Conservation (phyloP, 768 basidiomycete genomes). For the Podaxis pistillaris region DNA sequence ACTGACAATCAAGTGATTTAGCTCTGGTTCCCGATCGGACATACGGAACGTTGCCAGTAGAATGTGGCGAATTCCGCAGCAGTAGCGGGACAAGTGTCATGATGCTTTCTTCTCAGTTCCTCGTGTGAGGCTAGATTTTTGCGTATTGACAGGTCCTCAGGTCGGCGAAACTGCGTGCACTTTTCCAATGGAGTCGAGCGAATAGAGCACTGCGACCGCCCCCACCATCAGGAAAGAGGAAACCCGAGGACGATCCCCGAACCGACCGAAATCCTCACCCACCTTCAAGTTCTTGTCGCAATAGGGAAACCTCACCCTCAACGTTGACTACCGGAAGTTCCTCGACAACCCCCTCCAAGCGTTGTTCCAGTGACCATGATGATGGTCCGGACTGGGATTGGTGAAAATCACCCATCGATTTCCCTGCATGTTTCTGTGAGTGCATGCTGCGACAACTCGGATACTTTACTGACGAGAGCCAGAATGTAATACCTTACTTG, state of each 20-base stretch:
- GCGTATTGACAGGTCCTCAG: background rate
- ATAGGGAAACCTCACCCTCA: background rate
- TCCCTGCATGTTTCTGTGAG: background rate
- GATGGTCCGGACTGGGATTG: constrained; percentile 14
- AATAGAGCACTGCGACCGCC: background rate
- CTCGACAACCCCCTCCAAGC: background rate
- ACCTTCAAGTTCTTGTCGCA: background rate
- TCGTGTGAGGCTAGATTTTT: background rate
- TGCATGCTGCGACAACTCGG: background rate
- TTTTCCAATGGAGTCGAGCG: constrained; percentile 11
- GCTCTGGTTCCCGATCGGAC: background rate
- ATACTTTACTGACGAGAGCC: background rate
- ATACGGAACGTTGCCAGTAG: background rate
- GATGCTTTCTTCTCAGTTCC: background rate
- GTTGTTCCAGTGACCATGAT: background rate
- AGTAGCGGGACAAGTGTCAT: constrained; percentile 4
- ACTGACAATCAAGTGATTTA: background rate
- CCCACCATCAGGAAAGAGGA: background rate
- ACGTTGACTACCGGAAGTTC: background rate
- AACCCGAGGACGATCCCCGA: background rate
- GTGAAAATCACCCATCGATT: constrained; percentile 1
- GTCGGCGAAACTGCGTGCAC: background rate
- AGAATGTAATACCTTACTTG: constrained; percentile 11
- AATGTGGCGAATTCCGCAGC: background rate
- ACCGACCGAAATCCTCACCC: background rate